phyloP scores from a whole-genome alignment of 2,329 filamentous ascomycete genomes.

The Hymenoscyphus repandus region DNA sequence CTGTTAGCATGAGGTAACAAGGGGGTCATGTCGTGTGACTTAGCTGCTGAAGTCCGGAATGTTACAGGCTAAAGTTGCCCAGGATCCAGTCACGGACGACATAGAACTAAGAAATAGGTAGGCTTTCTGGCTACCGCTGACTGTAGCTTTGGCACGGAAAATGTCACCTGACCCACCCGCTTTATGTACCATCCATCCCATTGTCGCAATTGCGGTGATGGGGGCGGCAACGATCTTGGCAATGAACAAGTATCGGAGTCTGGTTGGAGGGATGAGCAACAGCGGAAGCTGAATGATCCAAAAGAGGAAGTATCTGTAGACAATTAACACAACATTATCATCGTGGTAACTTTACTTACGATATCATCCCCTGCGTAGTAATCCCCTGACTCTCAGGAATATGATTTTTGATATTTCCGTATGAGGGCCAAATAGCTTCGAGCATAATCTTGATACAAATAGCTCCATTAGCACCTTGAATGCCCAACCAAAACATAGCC shows the following conservation, averaged over 20 bases:
- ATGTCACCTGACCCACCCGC: slow-evolving; percentile 39
- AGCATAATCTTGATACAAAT: slow-evolving; percentile 42
- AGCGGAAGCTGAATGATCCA: slow-evolving; percentile 34
- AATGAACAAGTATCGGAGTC: slow-evolving; percentile 48
- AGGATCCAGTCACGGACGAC: slow-evolving; percentile 28
- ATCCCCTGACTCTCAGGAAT: slow-evolving; percentile 46
- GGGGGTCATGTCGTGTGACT: no score
- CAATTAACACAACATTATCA: slow-evolving; percentile 35
- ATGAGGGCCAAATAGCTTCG: slow-evolving; percentile 49
- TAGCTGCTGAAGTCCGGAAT: slow-evolving; percentile 30
- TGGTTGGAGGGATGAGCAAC: slow-evolving; percentile 44
- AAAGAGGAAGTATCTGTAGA: slow-evolving; percentile 45
- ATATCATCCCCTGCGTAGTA: slow-evolving; percentile 49
- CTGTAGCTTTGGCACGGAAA: slow-evolving; percentile 21
- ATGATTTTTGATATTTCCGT: slow-evolving; percentile 45
- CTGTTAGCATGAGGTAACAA: no score
- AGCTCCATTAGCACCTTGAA: slow-evolving; percentile 60
- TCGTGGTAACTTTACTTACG: no score
- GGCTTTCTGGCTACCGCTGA: slow-evolving; percentile 24
- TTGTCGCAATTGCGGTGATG: slow-evolving; percentile 54
- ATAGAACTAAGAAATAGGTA: slow-evolving; percentile 28
- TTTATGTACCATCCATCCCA: slow-evolving; percentile 58
- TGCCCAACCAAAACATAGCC: slow-evolving; percentile 55
- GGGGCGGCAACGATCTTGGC: slow-evolving; percentile 47
- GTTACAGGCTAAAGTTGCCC: slow-evolving; percentile 32